Evolutionary conservation across 805 yeast species (phyloP), one percentile per base, ranked within the genome.

Genomic region (Brettanomyces bruxellensis): DNA sequence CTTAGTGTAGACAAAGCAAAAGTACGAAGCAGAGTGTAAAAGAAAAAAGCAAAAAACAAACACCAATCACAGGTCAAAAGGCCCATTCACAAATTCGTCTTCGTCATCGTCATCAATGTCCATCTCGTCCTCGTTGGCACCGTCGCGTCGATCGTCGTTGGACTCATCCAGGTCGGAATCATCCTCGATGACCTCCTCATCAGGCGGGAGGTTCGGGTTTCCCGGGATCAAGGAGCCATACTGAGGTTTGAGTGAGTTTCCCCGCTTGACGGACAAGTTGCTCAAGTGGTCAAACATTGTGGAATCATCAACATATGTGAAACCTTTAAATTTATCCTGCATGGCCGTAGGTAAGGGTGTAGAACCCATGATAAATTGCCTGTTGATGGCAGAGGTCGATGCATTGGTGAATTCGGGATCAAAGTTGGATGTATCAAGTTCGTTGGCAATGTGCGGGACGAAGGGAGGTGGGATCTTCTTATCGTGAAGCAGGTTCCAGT

Each of bases 371-470:
- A 71, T 82, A 72, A 72, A 71, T 55, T 80, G 86, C 56, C 79
- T 80, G 57, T 73, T 83, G 62, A 89, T 77, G 37, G 81, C 81
- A 7, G 95, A 83, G 0, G 96, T 88, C 14, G 95, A 83, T 39
- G 95, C 87, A 56, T 82, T 83, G 22, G 99, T 93, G 67, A 93
- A 93, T 66, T 93, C 98, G 4, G 99, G 98, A 62, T 93, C 99
- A 66, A 93, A 93, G 66, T 93, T 93, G 4, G 96, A 86, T 3
- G 96, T 91, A 65, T 93, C 99, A 2, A 93, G 81, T 61, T 93
- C 99, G 38, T 87, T 82, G 8, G 83, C 70, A 52, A 93, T 76
- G 62, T 88, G 96, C 3, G 99, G 99, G 65, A 88, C 88, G 71
- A 88, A 91, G 2, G 99, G 99, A 25, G 99, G 99, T 38, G 96